These are phyloP conservation scores for Corylus americana DNA, from an alignment of 306 rosid genomes.

Conservation along the genomic window DNA sequence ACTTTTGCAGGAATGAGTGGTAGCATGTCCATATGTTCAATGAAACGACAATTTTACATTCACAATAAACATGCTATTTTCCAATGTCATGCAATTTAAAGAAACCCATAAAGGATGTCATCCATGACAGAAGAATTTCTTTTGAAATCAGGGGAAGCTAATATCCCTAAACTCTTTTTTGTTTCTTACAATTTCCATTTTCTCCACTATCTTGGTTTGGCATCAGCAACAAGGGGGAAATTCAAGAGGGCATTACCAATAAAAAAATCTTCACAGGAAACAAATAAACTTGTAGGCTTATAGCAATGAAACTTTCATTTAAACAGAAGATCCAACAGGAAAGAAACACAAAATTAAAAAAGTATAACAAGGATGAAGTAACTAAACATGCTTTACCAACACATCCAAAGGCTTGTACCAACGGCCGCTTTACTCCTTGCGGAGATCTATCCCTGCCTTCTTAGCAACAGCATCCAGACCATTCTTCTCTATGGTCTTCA, in stretches of 20 bases:
- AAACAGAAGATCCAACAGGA: neutral
- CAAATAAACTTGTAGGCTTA: neutral
- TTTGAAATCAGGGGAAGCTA: neutral
- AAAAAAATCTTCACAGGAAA: neutral
- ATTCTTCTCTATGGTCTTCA: slow-evolving; percentile 93
- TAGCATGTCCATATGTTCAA: no score
- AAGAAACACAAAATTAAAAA: neutral
- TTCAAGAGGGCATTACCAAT: neutral
- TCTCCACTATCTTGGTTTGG: neutral
- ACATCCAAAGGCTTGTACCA: slow-evolving; percentile 1
- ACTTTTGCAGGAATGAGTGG: no score
- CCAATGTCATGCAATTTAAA: neutral
- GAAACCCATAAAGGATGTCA: neutral
- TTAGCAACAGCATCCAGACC: slow-evolving; percentile 96
- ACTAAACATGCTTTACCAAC: slow-evolving; percentile 19
- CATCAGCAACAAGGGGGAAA: neutral
- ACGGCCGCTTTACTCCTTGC: slow-evolving; percentile 51
- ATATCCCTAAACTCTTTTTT: neutral
- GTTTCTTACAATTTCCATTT: neutral
- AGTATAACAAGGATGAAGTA: neutral
- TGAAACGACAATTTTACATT: no score
- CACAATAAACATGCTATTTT: neutral
- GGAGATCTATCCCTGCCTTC: slow-evolving; percentile 92
- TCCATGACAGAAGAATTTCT: neutral
- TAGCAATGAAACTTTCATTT: neutral